phyloP scores from a whole-genome alignment of 2,329 filamentous ascomycete genomes.

The Pseudophaeomoniella oleicola region DNA sequence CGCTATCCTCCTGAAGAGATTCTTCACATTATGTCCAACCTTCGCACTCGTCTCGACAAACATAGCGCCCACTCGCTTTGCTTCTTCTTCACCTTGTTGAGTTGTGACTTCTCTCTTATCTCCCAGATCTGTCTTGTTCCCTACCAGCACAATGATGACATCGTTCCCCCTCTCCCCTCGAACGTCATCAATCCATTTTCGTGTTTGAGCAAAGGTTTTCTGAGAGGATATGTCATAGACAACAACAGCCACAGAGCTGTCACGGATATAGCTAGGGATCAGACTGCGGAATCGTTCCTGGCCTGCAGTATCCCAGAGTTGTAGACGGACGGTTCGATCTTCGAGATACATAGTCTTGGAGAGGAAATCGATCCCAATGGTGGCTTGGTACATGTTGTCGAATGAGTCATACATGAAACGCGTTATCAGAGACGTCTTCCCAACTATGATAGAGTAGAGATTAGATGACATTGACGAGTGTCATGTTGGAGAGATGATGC shows the following conservation, averaged over 20 bases:
- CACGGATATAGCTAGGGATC: constrained; percentile 96
- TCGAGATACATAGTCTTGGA: constrained; percentile 99
- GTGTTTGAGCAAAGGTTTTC: constrained; percentile 96
- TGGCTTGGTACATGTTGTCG: constrained; percentile 99
- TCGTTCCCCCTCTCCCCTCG: constrained; percentile 93
- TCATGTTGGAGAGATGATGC: constrained; percentile 6
- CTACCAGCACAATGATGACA: constrained; percentile 95
- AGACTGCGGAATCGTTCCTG: constrained; percentile 94
- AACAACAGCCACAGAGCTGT: constrained; percentile 93
- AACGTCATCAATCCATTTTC: constrained; percentile 99
- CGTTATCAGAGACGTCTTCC: constrained; percentile 96
- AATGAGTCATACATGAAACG: constrained; percentile 99
- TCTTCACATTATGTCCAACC: constrained; percentile 95
- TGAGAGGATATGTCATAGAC: constrained; percentile 97
- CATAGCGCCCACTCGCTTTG: constrained; percentile 95
- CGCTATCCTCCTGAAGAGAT: constrained; percentile 92
- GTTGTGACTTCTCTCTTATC: constrained; percentile 97
- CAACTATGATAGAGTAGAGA: constrained; percentile 44
- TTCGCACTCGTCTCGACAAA: constrained; percentile 99
- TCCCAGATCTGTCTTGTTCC: constrained; percentile 98
- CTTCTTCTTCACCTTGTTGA: constrained; percentile 91
- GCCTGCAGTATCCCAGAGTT: constrained; percentile 96
- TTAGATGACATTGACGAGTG: constrained; percentile 5
- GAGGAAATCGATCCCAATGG: constrained; percentile 97
- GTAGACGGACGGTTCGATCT: constrained; percentile 90